Evolutionary conservation across 2,329 filamentous ascomycete species (phyloP).

Genomic region (Aspergillus pseudonomiae): DNA sequence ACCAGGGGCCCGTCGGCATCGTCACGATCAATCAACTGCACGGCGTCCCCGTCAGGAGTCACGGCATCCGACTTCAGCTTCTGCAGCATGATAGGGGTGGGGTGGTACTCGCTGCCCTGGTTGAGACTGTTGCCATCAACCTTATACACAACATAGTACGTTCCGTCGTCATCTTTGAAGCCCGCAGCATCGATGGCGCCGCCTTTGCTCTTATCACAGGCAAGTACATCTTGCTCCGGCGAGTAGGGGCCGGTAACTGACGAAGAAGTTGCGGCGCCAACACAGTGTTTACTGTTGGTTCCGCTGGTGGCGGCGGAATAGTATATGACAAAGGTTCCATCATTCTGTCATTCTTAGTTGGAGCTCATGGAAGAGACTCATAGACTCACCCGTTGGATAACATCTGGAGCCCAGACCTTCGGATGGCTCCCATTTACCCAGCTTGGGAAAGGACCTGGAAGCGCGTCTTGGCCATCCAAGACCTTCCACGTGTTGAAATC

Average conservation of each 20-base stretch:
- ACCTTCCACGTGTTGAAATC: slow-evolving; percentile 52
- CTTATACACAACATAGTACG: slow-evolving; percentile 64
- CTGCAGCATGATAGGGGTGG: slow-evolving; percentile 63
- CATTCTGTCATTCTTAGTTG: slow-evolving; percentile 20
- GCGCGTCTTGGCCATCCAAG: slow-evolving; percentile 52
- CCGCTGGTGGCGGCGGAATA: slow-evolving; percentile 49
- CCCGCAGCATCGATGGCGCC: slow-evolving; percentile 64
- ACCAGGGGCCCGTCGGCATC: slow-evolving; percentile 61
- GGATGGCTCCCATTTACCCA: slow-evolving; percentile 52
- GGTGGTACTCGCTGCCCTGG: slow-evolving; percentile 25
- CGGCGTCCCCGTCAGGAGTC: slow-evolving; percentile 51
- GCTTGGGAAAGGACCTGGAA: slow-evolving; percentile 49
- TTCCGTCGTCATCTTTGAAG: slow-evolving; percentile 55
- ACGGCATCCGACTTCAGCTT: slow-evolving; percentile 53
- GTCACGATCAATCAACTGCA: slow-evolving; percentile 60
- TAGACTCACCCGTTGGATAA: slow-evolving; percentile 45
- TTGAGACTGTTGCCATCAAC: slow-evolving; percentile 61
- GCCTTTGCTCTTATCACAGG: slow-evolving; percentile 54
- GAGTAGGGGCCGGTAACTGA: slow-evolving; percentile 54
- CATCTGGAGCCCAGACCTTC: slow-evolving; percentile 63
- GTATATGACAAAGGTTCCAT: slow-evolving; percentile 59
- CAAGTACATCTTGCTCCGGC: slow-evolving; percentile 48
- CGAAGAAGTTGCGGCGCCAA: slow-evolving; percentile 56
- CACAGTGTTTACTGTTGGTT: slow-evolving; percentile 52
- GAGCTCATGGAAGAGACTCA: not conserved